Conservation (phyloP, 2,329 filamentous ascomycete species). For the Botrytis deweyae region DNA sequence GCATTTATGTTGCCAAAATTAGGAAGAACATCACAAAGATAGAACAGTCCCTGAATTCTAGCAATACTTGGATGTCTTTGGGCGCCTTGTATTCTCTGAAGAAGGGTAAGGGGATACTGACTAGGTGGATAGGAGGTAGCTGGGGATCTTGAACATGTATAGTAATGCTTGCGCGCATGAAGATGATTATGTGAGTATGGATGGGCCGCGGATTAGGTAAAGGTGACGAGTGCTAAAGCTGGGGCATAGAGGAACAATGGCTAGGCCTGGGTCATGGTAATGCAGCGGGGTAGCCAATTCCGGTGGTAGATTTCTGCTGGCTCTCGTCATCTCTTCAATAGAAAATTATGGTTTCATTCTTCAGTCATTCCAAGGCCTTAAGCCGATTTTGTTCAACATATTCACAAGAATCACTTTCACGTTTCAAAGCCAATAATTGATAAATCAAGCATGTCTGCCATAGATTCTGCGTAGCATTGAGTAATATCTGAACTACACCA, state of each 20-base stretch:
- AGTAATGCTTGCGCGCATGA: not conserved
- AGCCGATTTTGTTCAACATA: too few relatives aligned
- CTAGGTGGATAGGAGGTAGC: not conserved
- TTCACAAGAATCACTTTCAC: not conserved
- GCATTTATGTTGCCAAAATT: not conserved
- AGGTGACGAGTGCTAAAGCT: not conserved
- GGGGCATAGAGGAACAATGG: not conserved
- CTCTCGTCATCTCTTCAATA: not conserved
- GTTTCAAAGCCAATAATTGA: slow-evolving; percentile 2
- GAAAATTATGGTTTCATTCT: not conserved
- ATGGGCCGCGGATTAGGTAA: not conserved
- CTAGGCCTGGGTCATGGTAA: not conserved
- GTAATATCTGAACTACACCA: slow-evolving; percentile 21
- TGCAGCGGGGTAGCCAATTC: too few relatives aligned
- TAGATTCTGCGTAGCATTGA: slow-evolving; percentile 26
- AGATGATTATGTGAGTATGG: too few relatives aligned
- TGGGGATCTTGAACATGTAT: not conserved
- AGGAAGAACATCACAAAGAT: too few relatives aligned
- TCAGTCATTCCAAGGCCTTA: not conserved
- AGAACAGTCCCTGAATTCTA: not conserved
- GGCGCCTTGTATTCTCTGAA: not conserved
- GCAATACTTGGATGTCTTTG: not conserved
- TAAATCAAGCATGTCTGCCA: not conserved
- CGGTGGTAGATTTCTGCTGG: not conserved
- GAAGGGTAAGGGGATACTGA: not conserved